Evolutionary conservation across 169 alveolate genomes (phyloP).

Genomic region (Cryptosporidium muris): DNA sequence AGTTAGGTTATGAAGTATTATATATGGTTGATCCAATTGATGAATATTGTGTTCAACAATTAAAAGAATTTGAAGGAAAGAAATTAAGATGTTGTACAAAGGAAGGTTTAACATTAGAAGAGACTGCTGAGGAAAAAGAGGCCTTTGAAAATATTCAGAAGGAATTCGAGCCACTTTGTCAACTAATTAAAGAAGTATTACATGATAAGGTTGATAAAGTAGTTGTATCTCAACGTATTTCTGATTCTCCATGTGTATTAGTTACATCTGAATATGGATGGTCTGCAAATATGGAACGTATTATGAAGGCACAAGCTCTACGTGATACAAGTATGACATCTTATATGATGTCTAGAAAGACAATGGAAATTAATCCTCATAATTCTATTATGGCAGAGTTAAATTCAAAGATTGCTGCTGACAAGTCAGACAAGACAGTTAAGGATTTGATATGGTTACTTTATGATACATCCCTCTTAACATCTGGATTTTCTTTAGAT

Average conservation of each 20-base stretch:
- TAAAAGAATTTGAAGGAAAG: slow-evolving; percentile 97
- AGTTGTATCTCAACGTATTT: slow-evolving; percentile 92
- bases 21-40: slow-evolving; percentile 99
- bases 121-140: slow-evolving; percentile 97
- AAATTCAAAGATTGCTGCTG: slow-evolving; percentile 94
- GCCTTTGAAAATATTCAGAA: slow-evolving; percentile 95
- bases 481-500: slow-evolving; percentile 99
- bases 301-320: slow-evolving; percentile 99
- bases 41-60: slow-evolving; percentile 98
- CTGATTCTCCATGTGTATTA: slow-evolving; percentile 98
- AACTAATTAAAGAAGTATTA: slow-evolving; percentile 96
- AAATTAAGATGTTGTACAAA: slow-evolving; percentile 96
- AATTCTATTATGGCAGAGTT: slow-evolving; percentile 96
- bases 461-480: slow-evolving; percentile 96
- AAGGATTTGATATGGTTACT: slow-evolving; percentile 99
- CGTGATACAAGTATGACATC: slow-evolving; percentile 96
- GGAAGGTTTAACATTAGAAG: slow-evolving; percentile 96
- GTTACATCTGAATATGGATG: slow-evolving; percentile 99
- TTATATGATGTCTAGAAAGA: slow-evolving; percentile 96
- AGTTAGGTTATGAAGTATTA: slow-evolving; percentile 96
- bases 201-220: slow-evolving; percentile 99
- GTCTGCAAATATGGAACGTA: slow-evolving; percentile 99
- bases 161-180: slow-evolving; percentile 96
- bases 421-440: slow-evolving; percentile 97
- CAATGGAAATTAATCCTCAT: slow-evolving; percentile 99